Percentiles rank a stretch among this genome's conserved stretches.
Evolutionary conservation across 139 green algal species (phyloP).

Genomic region (Prasinococcaceae sp.): DNA sequence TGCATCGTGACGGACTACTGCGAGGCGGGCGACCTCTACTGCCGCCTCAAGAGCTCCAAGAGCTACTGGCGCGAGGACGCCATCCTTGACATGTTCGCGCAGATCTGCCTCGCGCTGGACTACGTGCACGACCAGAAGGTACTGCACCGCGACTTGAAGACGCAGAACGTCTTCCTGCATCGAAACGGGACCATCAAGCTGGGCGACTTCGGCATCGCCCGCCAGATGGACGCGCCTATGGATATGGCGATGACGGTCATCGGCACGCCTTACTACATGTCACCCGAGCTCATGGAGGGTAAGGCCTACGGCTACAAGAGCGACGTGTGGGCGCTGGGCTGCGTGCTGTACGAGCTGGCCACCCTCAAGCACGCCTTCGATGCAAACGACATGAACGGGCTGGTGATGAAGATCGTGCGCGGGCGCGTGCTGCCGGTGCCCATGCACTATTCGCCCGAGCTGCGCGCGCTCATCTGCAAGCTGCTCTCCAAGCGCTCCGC

Average conservation of each 20-base stretch:
- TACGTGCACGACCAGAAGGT: constrained; percentile 20
- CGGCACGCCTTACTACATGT: constrained; percentile 52
- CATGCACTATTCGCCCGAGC: constrained; percentile 19
- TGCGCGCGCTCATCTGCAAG: neutral
- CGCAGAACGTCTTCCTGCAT: constrained; percentile 21
- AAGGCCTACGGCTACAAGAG: constrained; percentile 46
- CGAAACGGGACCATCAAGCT: constrained; percentile 31
- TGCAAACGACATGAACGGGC: constrained; percentile 28
- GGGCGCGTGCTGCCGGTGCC: constrained; percentile 21
- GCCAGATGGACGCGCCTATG: constrained; percentile 11
- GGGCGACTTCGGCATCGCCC: constrained; percentile 21
- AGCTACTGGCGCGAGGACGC: constrained; percentile 12
- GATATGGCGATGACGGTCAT: constrained; percentile 41
- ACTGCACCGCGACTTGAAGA: constrained; percentile 24
- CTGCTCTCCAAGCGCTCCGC: constrained; percentile 3
- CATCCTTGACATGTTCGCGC: constrained; percentile 28
- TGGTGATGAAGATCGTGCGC: constrained; percentile 19
- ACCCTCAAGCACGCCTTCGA: constrained; percentile 49
- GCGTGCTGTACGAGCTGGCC: constrained; percentile 58
- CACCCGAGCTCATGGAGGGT: constrained; percentile 32
- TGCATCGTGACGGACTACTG: constrained; percentile 52
- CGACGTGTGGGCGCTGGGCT: constrained; percentile 56
- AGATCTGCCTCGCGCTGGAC: constrained; percentile 12
- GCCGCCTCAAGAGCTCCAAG: constrained; percentile 22
- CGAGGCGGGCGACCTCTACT: constrained; percentile 41